Base-by-base conservation (phyloP, 257 asterid genomes). In the Przewalskia tangutica region DNA sequence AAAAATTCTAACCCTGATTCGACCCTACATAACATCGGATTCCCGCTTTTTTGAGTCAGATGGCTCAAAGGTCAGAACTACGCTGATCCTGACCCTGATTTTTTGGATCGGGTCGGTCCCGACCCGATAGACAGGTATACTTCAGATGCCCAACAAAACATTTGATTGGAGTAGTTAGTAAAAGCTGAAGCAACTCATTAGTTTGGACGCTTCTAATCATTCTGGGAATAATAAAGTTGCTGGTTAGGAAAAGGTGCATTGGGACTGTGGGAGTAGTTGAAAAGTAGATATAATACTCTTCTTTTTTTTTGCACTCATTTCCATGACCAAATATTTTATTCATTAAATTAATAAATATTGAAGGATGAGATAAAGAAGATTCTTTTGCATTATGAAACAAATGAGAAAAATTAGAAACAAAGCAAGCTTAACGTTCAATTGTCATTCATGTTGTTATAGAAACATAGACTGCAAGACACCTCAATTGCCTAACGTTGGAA, bases 171-270 rank as follows among this genome's bases (percentile, higher is more conserved):
- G 14, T 40, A 13, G 8, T 70, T 71, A 18, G 51, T 40, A 42
- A 46, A 56, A 55, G 23, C 53, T 38, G 50, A 67, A 67, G 5
- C 9, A 67, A 34, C 8, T 38, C 20, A 38, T 68, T 68, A 78
- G 70, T 38, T 78, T 78, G 82, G 82, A 58, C 54, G 11, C 20
- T 78, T 78, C 82, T 78, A 78, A 78, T 78, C 82, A 78, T 58
- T 38, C 42, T 78, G 56, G 40, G 82, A 78, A 78, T 78, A 78
- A 64, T 64, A 32, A 64, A 63, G 44, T 32, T 2, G 38, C 10
- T 60, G 10, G 59, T 73, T 73, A 56, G 27, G 46, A 77, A 77
- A 77, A 55, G 36, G 71, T 78, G 70, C 53, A 46, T 46, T 46
- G 78, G 0, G 78, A 71, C 78, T 44, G n/a, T 78, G 54, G 81